Base-by-base conservation (phyloP, 768 basidiomycete genomes). In the Boletus sp. region DNA sequence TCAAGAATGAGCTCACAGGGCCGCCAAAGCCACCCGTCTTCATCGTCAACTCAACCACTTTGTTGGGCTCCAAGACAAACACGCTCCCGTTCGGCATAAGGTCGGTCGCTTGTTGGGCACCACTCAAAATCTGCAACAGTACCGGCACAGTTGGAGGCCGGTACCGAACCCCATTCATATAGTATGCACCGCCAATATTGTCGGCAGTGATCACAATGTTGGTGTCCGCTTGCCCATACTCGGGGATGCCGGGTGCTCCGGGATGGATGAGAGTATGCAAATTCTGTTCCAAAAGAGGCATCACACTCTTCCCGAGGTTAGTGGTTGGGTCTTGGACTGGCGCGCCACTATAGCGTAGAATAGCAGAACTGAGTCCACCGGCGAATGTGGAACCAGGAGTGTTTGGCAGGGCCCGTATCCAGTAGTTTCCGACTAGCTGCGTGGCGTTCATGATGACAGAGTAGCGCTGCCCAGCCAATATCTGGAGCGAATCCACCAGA, bases 331-430 rank as follows among this genome's bases (percentile, higher is more conserved):
- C 68, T 23, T 56, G 56, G 13, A 15, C 38, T 1, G 70, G 55
- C 1, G 78, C 79, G 17, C 79, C 79, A 11, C 39, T 54, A 62
- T 83, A 83, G 13, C 78, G 75, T 8, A 83, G 66, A 43, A 83
- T 81, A 1, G 80, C 84, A 10, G 78, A 81, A 63, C 82, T 84
- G 25, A 79, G 57, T 19, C 81, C 81, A 15, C 70, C 73, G 1
- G 51, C 2, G 42, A 72, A 73, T 13, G 56, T 54, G 2, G 65
- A 11, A 17, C 52, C 58, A 11, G 56, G 40, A 2, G 52, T 48
- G 44, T 50, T 70, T 3, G 76, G 72, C 19, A 66, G 25, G 1
- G 78, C 75, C 15, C 78, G 75, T 27, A 83, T 72, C 80, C 81
- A 85, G 66, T 84, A 84, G 64, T 83, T 84, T 13, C 56, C 72